Evolutionary conservation across 306 rosid species (phyloP).

Genomic region (Lupinus albus): DNA sequence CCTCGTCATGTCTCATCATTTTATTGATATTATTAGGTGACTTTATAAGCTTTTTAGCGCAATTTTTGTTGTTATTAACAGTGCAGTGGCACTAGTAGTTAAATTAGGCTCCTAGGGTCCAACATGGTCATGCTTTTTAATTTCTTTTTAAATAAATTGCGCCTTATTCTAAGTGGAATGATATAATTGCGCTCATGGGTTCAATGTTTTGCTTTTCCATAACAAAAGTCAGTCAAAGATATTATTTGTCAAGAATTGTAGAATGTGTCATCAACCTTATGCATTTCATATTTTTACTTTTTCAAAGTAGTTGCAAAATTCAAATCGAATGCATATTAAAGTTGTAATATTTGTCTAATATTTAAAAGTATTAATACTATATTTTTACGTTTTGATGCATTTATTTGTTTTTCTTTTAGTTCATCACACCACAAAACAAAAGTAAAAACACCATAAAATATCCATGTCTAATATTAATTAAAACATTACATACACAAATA

Average conservation of each 20-base stretch:
- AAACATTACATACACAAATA: too few species aligned
- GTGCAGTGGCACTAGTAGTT: neutral
- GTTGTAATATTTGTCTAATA: too few species aligned
- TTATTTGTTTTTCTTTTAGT: too few species aligned
- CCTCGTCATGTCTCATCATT: neutral
- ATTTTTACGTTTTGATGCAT: too few species aligned
- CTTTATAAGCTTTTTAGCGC: conserved; percentile 33
- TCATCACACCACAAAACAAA: too few species aligned
- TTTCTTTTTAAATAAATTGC: conserved; percentile 28
- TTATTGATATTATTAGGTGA: neutral
- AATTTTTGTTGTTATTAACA: conserved; percentile 36
- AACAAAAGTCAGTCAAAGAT: conserved; percentile 59
- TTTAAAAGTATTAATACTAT: too few species aligned
- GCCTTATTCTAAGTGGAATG: conserved; percentile 43
- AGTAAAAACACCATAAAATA: too few species aligned
- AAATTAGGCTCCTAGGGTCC: conserved; percentile 40
- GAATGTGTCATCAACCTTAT: conserved; percentile 46
- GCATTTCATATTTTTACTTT: conserved; percentile 25
- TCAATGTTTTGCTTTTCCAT: conserved; percentile 49
- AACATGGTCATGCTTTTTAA: neutral
- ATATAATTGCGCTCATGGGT: conserved; percentile 55
- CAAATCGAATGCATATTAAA: conserved; percentile 33
- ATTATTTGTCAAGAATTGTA: conserved; percentile 56
- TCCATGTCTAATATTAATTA: too few species aligned
- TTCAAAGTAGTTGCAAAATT: conserved; percentile 40